phyloP scores from a whole-genome alignment of 306 rosid species.

The Elaeagnus macrophylla region DNA sequence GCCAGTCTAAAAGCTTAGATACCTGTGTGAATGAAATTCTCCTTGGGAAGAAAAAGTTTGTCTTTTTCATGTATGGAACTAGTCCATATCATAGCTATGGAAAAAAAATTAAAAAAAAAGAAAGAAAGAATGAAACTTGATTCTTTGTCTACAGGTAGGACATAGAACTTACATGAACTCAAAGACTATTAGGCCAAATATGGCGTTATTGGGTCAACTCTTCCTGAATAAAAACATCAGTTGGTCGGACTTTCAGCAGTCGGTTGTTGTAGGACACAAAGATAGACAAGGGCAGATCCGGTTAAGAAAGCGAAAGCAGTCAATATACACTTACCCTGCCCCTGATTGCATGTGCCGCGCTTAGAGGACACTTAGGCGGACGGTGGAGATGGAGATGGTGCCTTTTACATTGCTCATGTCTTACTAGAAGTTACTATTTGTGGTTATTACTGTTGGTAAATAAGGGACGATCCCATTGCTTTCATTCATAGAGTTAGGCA shows the following conservation, averaged over 20 bases:
- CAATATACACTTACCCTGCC: constrained; percentile 85
- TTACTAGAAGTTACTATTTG: too few species aligned
- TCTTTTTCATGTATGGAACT: too few species aligned
- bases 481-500: too few species aligned
- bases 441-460: too few species aligned
- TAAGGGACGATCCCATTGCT: too few species aligned
- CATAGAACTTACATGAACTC: constrained; percentile 76
- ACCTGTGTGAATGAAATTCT: too few species aligned
- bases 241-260: constrained; percentile 67
- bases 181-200: constrained; percentile 91
- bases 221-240: constrained; percentile 71
- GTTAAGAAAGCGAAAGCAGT: constrained; percentile 79
- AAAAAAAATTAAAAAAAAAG: background rate
- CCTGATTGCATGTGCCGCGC: constrained; percentile 89
- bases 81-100: too few species aligned
- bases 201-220: constrained; percentile 84
- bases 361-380: too few species aligned
- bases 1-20: too few species aligned
- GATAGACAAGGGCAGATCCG: constrained; percentile 83
- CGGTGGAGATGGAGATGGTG: too few species aligned
- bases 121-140: constrained; percentile 4
- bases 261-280: constrained; percentile 65
- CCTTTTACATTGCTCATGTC: too few species aligned
- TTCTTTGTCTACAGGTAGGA: constrained; percentile 55
- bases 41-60: too few species aligned